Percentiles rank a stretch among this genome's conserved stretches.
These are phyloP conservation scores for Panicum miliaceum DNA, from an alignment of 176 grass and related monocot species.

Conservation along the genomic window DNA sequence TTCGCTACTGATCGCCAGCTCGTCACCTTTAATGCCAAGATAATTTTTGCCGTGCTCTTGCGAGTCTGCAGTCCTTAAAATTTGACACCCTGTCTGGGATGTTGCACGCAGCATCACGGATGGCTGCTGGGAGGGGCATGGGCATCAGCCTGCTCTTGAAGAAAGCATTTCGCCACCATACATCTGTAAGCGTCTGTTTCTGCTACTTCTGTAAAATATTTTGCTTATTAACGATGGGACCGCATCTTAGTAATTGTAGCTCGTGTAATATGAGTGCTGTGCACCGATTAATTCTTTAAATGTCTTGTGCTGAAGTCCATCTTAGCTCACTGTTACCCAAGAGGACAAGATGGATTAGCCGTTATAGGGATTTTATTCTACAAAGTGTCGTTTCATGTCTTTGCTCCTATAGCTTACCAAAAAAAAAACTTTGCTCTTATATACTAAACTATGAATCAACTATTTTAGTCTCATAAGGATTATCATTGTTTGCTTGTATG, in stretches of 20 bases:
- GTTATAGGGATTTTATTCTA: background rate
- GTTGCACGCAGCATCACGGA: slow-evolving; percentile 14
- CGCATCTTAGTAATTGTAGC: background rate
- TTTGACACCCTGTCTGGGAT: background rate
- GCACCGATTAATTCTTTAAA: background rate
- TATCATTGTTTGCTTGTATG: background rate
- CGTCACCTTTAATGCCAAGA: background rate
- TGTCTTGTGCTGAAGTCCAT: background rate
- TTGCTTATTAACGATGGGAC: background rate
- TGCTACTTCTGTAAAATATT: background rate
- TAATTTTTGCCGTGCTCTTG: background rate
- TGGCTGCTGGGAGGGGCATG: slow-evolving; percentile 57
- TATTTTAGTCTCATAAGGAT: background rate
- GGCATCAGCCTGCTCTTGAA: slow-evolving; percentile 54
- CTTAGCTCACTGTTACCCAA: background rate
- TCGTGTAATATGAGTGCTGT: background rate
- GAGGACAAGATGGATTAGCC: background rate
- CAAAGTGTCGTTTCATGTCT: background rate
- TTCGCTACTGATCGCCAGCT: background rate
- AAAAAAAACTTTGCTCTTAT: too few species aligned
- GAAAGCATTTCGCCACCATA: slow-evolving; percentile 46
- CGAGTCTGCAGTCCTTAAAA: background rate
- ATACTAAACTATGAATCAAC: background rate
- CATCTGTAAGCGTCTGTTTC: slow-evolving; percentile 42
- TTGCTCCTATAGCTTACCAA: background rate